A percentile compares a stretch with the other conserved stretches of the same genome.
Evolutionary conservation across 164 flowering plant species (phyloP).

Genomic region (Macadamia integrifolia): DNA sequence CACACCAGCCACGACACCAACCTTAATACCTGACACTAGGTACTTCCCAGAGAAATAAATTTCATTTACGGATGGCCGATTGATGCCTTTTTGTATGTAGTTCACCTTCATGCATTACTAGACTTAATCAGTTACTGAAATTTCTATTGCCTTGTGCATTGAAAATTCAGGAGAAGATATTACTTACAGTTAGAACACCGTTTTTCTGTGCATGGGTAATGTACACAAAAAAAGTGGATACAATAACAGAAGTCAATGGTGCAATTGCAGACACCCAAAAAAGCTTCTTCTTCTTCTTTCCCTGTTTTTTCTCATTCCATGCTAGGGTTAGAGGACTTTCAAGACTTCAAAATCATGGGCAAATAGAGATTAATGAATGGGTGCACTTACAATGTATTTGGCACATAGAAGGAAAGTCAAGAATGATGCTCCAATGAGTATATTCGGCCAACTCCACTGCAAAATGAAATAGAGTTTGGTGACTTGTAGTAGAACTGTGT

Average conservation of each 20-base stretch:
- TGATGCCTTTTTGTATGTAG: too few species aligned
- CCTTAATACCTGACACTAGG: too few species aligned
- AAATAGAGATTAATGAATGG: too few species aligned
- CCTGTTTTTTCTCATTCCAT: constrained; percentile 25
- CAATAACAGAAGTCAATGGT: constrained; percentile 61
- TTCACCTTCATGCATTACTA: too few species aligned
- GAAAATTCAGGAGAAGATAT: too few species aligned
- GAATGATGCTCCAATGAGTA: constrained; percentile 63
- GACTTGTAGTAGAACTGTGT: too few species aligned
- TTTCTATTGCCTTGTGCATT: too few species aligned
- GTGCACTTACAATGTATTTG: constrained; percentile 52
- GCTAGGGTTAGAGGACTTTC: background rate
- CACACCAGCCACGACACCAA: too few species aligned
- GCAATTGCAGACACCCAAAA: constrained; percentile 88
- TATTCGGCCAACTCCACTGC: constrained; percentile 68
- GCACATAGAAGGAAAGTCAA: constrained; percentile 60
- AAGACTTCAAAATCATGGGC: background rate
- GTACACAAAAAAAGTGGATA: constrained; percentile 63
- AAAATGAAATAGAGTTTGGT: too few species aligned
- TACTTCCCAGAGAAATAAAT: too few species aligned
- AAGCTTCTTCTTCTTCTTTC: constrained; percentile 61
- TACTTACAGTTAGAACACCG: constrained; percentile 48
- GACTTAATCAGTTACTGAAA: too few species aligned
- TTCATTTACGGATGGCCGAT: too few species aligned
- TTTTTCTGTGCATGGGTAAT: constrained; percentile 58